Conservation (phyloP, 768 basidiomycete genomes). For the Naematelia aurantialba region DNA sequence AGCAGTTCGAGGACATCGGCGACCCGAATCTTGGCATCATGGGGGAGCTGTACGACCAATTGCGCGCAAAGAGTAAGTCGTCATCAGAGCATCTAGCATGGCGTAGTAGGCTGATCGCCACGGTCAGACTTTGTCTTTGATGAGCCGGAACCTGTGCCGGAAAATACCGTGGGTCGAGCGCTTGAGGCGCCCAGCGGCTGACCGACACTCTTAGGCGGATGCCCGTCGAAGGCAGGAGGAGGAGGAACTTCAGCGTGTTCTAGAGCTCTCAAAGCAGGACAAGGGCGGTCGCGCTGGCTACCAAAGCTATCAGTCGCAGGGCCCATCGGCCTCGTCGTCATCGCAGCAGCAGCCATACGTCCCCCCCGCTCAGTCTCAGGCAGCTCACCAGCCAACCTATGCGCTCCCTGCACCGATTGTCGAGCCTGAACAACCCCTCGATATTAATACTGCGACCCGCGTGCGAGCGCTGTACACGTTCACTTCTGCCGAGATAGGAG, state of each 20-base stretch:
- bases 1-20: slow-evolving; percentile 65
- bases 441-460: slow-evolving; percentile 62
- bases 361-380: slow-evolving; percentile 36
- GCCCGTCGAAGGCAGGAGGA: slow-evolving; percentile 80
- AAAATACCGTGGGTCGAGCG: slow-evolving; percentile 31
- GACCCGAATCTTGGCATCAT: slow-evolving; percentile 80
- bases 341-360: slow-evolving; percentile 42
- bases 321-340: slow-evolving; percentile 14
- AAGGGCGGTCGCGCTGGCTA: slow-evolving; percentile 65
- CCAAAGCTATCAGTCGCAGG: slow-evolving; percentile 16
- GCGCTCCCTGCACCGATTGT: slow-evolving; percentile 18
- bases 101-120: slow-evolving; percentile 1
- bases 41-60: slow-evolving; percentile 76
- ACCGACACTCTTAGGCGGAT: slow-evolving; percentile 56
- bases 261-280: slow-evolving; percentile 90
- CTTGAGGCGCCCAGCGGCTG: too few species aligned
- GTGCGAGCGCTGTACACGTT: slow-evolving; percentile 87
- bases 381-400: slow-evolving; percentile 6
- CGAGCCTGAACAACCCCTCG: slow-evolving; percentile 44
- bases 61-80: slow-evolving; percentile 74
- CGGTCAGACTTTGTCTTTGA: slow-evolving; percentile 31
- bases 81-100: not conserved
- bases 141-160: slow-evolving; percentile 36
- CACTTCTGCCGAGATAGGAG: slow-evolving; percentile 78
- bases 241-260: slow-evolving; percentile 85